A percentile compares a stretch with the other conserved stretches of the same genome.
Evolutionary conservation across 208 protist genomes (phyloP).

Genomic region (Lotmaria passim): DNA sequence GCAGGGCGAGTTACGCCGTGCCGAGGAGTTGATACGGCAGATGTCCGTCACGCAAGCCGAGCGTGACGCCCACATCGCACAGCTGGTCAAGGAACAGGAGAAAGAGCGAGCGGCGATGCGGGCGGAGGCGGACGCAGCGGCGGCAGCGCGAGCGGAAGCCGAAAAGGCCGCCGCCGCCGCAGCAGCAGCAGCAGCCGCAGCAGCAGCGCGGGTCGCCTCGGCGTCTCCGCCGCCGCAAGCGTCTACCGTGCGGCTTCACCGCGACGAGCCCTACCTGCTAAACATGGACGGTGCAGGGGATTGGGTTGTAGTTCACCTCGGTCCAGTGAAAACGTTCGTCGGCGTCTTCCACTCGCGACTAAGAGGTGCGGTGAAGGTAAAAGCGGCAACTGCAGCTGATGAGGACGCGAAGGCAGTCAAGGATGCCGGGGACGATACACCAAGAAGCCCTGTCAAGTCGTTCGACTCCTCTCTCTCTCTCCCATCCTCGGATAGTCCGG

Average conservation of each 20-base stretch:
- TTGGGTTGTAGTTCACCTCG: slow-evolving; percentile 73
- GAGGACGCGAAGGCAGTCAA: neutral
- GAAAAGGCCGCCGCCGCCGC: slow-evolving; percentile 29
- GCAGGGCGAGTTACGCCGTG: slow-evolving; percentile 52
- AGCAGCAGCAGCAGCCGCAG: slow-evolving; percentile 7
- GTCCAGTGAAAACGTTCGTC: slow-evolving; percentile 36
- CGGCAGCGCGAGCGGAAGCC: slow-evolving; percentile 10
- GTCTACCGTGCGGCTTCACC: slow-evolving; percentile 35
- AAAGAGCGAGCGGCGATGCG: slow-evolving; percentile 27
- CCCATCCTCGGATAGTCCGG: neutral
- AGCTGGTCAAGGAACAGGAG: slow-evolving; percentile 25
- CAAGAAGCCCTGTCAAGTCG: slow-evolving; percentile 2
- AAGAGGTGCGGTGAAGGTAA: too few relatives aligned
- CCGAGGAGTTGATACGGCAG: slow-evolving; percentile 69
- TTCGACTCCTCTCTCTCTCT: slow-evolving; percentile 30
- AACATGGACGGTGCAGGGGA: slow-evolving; percentile 76
- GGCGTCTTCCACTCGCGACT: slow-evolving; percentile 28
- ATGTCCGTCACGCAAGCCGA: slow-evolving; percentile 46
- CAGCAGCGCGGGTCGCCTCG: too few relatives aligned
- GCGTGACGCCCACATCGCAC: slow-evolving; percentile 26
- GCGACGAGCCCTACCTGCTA: slow-evolving; percentile 65
- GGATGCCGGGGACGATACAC: neutral
- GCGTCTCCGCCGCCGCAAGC: neutral
- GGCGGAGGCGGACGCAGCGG: slow-evolving; percentile 12
- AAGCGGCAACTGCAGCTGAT: too few relatives aligned